A percentile compares a stretch with the other conserved stretches of the same genome.
These are phyloP conservation scores for Gentiana macrophylla DNA, from an alignment of 257 asterid species.

Conservation along the genomic window DNA sequence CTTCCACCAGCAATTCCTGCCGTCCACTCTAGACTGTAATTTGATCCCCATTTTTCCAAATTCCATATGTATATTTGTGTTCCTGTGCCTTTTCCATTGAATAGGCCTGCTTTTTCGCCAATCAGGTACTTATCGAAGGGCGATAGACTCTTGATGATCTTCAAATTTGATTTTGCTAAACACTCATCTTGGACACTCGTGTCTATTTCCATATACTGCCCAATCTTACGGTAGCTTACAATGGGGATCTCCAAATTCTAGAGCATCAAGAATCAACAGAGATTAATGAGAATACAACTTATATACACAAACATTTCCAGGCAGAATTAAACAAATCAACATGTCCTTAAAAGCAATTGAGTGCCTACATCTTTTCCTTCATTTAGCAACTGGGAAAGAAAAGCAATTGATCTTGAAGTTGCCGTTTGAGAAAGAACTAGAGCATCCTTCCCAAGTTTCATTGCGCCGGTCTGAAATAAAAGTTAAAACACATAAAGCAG, in stretches of 20 bases:
- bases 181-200: constrained; percentile 38
- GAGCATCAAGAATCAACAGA: constrained; percentile 14
- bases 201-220: constrained; percentile 66
- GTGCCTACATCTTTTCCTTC: constrained; percentile 60
- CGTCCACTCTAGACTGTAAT: constrained; percentile 53
- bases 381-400: constrained; percentile 67
- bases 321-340: neutral
- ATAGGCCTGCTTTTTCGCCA: constrained; percentile 59
- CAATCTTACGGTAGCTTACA: constrained; percentile 54
- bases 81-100: constrained; percentile 48
- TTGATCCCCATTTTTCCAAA: constrained; percentile 70
- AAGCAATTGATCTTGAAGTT: constrained; percentile 66
- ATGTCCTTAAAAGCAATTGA: constrained; percentile 5
- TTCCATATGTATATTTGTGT: constrained; percentile 79
- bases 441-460: constrained; percentile 83
- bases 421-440: constrained; percentile 70
- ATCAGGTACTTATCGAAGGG: constrained; percentile 71
- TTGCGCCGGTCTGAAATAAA: constrained; percentile 59
- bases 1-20: constrained; percentile 52
- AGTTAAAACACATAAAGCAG: neutral
- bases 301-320: neutral
- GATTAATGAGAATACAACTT: constrained; percentile 1
- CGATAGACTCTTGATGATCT: constrained; percentile 48
- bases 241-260: constrained; percentile 79
- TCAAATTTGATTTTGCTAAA: constrained; percentile 49